Evolutionary conservation across 2,329 filamentous ascomycete species (phyloP).

Genomic region (Nemania bipapillata): DNA sequence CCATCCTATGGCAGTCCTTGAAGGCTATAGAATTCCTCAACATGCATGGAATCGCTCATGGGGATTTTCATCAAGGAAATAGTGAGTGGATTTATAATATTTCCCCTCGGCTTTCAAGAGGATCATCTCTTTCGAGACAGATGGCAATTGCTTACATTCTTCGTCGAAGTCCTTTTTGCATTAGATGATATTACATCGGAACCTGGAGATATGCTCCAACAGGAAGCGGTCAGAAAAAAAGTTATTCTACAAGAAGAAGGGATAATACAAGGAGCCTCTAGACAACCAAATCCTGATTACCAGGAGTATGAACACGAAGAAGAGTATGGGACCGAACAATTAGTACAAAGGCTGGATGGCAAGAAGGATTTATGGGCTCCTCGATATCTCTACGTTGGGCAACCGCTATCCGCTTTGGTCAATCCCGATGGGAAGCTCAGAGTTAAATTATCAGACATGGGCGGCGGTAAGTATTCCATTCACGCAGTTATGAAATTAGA

Average conservation of each 20-base stretch:
- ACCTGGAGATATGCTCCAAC: constrained; percentile 44
- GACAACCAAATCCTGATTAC: too few species aligned
- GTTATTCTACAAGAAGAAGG: too few species aligned
- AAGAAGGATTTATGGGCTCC: constrained; percentile 49
- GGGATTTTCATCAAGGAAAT: constrained; percentile 55
- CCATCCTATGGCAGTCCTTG: constrained; percentile 55
- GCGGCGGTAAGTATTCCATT: constrained; percentile 45
- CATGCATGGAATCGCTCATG: constrained; percentile 52
- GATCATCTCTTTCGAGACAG: too few species aligned
- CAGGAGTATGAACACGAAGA: too few species aligned
- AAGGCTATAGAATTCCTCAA: constrained; percentile 55
- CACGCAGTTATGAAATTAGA: constrained; percentile 13
- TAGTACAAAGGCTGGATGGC: constrained; percentile 48
- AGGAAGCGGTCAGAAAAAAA: too few species aligned
- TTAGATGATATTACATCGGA: constrained; percentile 47
- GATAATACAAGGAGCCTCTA: too few species aligned
- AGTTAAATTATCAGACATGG: constrained; percentile 50
- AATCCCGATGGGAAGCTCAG: constrained; percentile 43
- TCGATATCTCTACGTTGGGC: constrained; percentile 48
- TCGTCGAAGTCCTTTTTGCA: constrained; percentile 53
- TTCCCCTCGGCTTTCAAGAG: too few species aligned
- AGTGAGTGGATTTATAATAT: too few species aligned
- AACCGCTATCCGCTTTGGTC: constrained; percentile 44
- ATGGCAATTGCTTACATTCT: too few species aligned
- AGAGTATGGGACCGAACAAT: constrained; percentile 41